phyloP scores from a whole-genome alignment of 2,329 filamentous ascomycete genomes.

The Cladosporium colombiae region DNA sequence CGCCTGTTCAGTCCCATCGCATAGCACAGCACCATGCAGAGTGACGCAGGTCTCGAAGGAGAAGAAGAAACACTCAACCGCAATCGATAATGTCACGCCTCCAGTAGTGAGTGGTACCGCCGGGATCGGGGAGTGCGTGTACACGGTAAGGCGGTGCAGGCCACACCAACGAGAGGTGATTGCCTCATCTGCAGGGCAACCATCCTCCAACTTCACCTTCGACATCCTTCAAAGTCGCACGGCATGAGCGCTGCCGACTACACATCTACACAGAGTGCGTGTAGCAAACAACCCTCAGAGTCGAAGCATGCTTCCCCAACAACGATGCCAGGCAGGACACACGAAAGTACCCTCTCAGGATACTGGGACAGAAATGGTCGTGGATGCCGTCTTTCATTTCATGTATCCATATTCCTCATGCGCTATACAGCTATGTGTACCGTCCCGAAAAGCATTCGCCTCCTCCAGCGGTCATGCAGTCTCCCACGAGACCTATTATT shows the following conservation, averaged over 20 bases:
- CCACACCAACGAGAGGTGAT: background rate
- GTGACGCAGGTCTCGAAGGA: background rate
- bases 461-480: background rate
- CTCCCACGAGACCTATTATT: conserved; percentile 1
- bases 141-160: background rate
- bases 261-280: background rate
- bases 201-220: background rate
- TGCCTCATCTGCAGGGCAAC: background rate
- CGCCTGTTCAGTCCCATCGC: background rate
- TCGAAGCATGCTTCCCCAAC: too few relatives aligned
- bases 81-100: background rate
- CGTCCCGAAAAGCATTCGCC: background rate
- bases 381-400: background rate
- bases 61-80: background rate
- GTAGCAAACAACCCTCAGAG: background rate
- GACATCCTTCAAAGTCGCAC: background rate
- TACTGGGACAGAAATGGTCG: background rate
- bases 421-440: conserved; percentile 9
- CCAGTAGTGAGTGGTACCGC: background rate
- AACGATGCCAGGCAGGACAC: too few relatives aligned
- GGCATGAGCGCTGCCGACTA: background rate
- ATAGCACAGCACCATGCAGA: background rate
- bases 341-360: background rate
- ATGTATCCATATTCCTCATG: conserved; percentile 8
- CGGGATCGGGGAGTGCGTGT: background rate